Evolutionary conservation across 495 filamentous ascomycete genomes (phyloP), one percentile per base, ranked within the genome.

Genomic region (Neurospora terricola): DNA sequence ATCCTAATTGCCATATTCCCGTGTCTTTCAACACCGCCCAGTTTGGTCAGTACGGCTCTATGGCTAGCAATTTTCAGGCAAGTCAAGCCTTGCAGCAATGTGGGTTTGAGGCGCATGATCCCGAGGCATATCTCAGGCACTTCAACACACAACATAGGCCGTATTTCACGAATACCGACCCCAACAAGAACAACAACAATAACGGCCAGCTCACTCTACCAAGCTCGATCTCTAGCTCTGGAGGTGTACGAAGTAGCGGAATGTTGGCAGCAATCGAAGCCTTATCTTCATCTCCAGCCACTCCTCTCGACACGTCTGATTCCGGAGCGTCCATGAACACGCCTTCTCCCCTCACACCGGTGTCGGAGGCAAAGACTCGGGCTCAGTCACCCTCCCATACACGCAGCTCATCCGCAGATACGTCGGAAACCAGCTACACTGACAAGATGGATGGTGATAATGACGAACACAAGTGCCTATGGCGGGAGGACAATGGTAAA

Each of bases 401-500:
- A 42, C 72, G 77, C 68, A 72, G 74, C 69, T 72, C 69, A 27
- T 77, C 80, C 14, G 43, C 74, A 18, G 48, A 43, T 30, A 76
- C 77, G 1, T 77, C 72, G 16, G 48, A 38, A 40, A 70, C 71
- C 40, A 43, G 68, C 37, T 69, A 70, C 21, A 42, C 72, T 27
- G 54, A 72, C 10, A 72, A 10, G 2, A 74, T 38, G 70, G 71
- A 23, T 8, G 39, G 70, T 8, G 54, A 66, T 37, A 71, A 76
- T 8, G 72, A 77, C n/a, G 75, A 76, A 38, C 77, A 81, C 71
- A 72, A 70, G 69, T 82, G 80, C 72, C 73, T 79, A 21, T 82
- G 80, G 80, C 74, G 79, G 6, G 77, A 80, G 0, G 75, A 76
- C 16, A 72, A 73, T 38, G 23, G 71, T 23, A 43, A 71, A 8